phyloP scores from a whole-genome alignment of 2,329 filamentous ascomycete genomes.

The Magnaporthales sp. region DNA sequence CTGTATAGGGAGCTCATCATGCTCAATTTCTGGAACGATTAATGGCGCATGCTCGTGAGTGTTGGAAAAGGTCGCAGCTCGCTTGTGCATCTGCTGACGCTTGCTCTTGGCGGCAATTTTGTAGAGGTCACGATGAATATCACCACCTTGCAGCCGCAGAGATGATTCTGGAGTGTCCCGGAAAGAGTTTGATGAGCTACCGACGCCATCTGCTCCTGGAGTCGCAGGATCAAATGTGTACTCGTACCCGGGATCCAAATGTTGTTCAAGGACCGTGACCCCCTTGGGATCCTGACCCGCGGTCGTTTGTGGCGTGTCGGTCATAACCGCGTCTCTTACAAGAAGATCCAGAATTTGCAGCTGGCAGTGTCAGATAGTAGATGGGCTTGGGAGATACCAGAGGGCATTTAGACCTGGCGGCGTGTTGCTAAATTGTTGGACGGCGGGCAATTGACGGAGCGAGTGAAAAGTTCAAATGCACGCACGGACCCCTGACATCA shows the following conservation, averaged over 20 bases:
- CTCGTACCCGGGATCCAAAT: not conserved
- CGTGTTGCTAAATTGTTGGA: not conserved
- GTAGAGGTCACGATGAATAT: constrained; percentile 92
- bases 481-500: not conserved
- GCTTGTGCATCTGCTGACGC: constrained; percentile 47
- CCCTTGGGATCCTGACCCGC: not conserved
- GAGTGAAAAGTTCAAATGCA: not conserved
- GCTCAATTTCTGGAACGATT: constrained; percentile 58
- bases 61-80: constrained; percentile 82
- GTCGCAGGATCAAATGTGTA: not conserved
- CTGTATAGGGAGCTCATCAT: constrained; percentile 75
- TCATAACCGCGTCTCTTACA: not conserved
- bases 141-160: constrained; percentile 82
- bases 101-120: constrained; percentile 88
- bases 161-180: constrained; percentile 38
- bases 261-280: not conserved
- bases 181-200: not conserved
- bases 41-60: constrained; percentile 34
- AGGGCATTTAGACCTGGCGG: not conserved
- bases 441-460: not conserved
- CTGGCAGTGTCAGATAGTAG: no score
- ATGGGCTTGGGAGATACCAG: no score
- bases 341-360: not conserved
- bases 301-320: not conserved
- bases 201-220: not conserved